Conservation (phyloP, 2,329 filamentous ascomycete species). For the Bipolaris gigantea region DNA sequence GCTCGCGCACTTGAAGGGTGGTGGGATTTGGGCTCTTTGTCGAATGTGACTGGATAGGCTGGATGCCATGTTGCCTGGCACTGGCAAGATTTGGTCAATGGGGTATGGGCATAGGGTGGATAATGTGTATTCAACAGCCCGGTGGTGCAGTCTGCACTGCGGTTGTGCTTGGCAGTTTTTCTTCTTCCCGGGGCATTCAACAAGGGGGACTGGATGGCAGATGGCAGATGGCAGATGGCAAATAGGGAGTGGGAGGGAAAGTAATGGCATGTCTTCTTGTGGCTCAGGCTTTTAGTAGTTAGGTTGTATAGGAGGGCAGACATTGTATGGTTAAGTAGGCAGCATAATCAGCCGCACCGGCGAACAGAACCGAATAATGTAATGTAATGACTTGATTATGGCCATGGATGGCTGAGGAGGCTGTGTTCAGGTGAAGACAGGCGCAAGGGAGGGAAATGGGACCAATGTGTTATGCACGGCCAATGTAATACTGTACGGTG, state of each 20-base stretch:
- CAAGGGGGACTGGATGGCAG: neutral
- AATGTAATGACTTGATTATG: neutral
- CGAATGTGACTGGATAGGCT: no score
- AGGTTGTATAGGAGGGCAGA: slow-evolving; percentile 9
- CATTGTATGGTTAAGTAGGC: slow-evolving; percentile 14
- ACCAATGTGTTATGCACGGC: neutral
- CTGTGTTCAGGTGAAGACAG: neutral
- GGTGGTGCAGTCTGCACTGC: neutral
- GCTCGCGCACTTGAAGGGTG: slow-evolving; percentile 10
- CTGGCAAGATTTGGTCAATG: neutral
- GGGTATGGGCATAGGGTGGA: neutral
- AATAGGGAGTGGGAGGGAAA: neutral
- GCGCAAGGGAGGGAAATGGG: neutral
- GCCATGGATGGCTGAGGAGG: neutral
- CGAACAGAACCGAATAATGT: slow-evolving; percentile 8
- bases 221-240: neutral
- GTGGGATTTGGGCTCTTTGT: neutral
- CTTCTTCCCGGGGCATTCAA: neutral
- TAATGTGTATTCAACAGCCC: neutral
- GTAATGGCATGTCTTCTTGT: slow-evolving; percentile 1
- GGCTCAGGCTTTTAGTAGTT: neutral
- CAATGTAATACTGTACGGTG: neutral
- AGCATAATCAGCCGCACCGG: slow-evolving; percentile 9
- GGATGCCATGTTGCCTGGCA: no score
- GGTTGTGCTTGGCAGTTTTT: neutral